A percentile compares a stretch with the other conserved stretches of the same genome.
phyloP scores from a whole-genome alignment of 1,139 yeast genomes.

The Pichia inconspicua region DNA sequence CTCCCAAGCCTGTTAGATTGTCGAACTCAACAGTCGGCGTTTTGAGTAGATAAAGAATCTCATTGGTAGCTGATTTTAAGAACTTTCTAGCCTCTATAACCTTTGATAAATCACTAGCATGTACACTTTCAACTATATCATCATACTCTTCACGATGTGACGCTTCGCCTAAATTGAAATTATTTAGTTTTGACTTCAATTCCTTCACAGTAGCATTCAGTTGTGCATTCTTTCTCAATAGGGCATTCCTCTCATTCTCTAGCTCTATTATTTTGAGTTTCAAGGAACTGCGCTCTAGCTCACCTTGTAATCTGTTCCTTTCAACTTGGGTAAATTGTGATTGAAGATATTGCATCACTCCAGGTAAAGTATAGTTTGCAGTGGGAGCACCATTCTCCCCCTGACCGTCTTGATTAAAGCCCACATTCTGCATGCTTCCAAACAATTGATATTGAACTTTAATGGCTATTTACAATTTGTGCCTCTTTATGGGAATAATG shows the following conservation, averaged over 20 bases:
- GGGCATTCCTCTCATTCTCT: slow-evolving; percentile 46
- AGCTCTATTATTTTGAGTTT: slow-evolving; percentile 46
- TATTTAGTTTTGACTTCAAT: slow-evolving; percentile 13
- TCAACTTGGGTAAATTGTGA: slow-evolving; percentile 54
- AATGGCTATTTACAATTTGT: neutral
- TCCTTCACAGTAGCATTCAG: slow-evolving; percentile 18
- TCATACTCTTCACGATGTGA: neutral
- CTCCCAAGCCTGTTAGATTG: slow-evolving; percentile 18
- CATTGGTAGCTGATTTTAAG: slow-evolving; percentile 28
- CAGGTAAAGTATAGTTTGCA: slow-evolving; percentile 47
- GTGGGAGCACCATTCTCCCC: slow-evolving; percentile 5
- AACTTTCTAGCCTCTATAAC: slow-evolving; percentile 27
- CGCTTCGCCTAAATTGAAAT: neutral
- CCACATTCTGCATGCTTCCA: slow-evolving; percentile 5
- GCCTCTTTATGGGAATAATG: neutral
- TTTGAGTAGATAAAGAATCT: slow-evolving; percentile 27
- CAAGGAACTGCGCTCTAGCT: slow-evolving; percentile 50
- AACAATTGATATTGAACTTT: neutral
- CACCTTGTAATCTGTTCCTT: slow-evolving; percentile 47
- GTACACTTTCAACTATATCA: slow-evolving; percentile 14
- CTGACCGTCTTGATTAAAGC: slow-evolving; percentile 2
- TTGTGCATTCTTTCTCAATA: slow-evolving; percentile 26
- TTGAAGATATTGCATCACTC: slow-evolving; percentile 56
- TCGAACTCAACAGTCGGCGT: slow-evolving; percentile 26
- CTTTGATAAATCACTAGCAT: slow-evolving; percentile 22